Percentiles rank a stretch among this genome's conserved stretches.
These are phyloP conservation scores for Penicillium malachiteum DNA, from an alignment of 495 filamentous ascomycete species.

Conservation along the genomic window DNA sequence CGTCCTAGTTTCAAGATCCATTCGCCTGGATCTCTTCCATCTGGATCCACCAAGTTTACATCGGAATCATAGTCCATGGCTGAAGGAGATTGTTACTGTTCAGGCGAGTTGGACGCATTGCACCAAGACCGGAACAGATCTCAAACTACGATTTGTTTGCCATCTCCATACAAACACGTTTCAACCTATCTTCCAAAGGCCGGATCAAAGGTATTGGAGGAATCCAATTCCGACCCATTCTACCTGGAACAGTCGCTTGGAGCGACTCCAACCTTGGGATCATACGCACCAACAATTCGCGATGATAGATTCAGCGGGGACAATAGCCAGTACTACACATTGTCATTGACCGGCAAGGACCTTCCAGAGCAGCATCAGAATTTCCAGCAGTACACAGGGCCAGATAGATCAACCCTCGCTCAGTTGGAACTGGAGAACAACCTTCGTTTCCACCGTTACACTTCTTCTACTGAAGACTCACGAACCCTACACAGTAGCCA, in stretches of 20 bases:
- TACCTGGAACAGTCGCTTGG: constrained; percentile 45
- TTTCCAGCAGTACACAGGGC: constrained; percentile 17
- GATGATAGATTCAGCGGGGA: constrained; percentile 39
- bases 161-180: constrained; percentile 32
- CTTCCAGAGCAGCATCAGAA: constrained; percentile 5
- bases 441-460: constrained; percentile 28
- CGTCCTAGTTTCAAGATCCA: constrained; percentile 6
- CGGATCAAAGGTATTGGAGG: constrained; percentile 32
- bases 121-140: constrained; percentile 36
- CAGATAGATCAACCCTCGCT: constrained; percentile 37
- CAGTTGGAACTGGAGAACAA: constrained; percentile 40
- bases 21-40: constrained; percentile 3
- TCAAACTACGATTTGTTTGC: constrained; percentile 34
- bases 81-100: constrained; percentile 34
- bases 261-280: constrained; percentile 27
- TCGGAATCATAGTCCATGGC: constrained; percentile 43
- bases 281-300: constrained; percentile 27
- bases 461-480: constrained; percentile 26
- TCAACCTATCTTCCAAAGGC: constrained; percentile 38
- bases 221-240: constrained; percentile 46
- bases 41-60: constrained; percentile 6
- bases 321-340: constrained; percentile 35
- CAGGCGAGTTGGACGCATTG: constrained; percentile 38
- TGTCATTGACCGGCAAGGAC: constrained; percentile 31
- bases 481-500: constrained; percentile 32